These are phyloP conservation scores for Fusarium irregulare DNA, from an alignment of 2,329 filamentous ascomycete genomes.

Conservation along the genomic window DNA sequence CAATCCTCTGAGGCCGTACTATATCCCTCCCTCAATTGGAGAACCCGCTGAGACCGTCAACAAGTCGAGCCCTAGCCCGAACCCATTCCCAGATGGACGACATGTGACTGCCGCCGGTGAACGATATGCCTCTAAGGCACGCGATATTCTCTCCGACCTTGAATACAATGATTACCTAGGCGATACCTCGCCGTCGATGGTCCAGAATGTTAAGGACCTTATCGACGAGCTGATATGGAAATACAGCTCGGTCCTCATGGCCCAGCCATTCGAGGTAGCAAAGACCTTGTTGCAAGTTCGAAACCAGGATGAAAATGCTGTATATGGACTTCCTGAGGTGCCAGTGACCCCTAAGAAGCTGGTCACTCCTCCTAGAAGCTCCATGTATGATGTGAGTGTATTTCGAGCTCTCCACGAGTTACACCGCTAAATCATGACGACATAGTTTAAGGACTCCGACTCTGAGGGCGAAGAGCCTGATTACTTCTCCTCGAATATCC, in stretches of 20 bases:
- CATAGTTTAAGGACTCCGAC: conserved; percentile 65
- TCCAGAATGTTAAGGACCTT: conserved; percentile 79
- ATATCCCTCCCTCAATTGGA: conserved; percentile 70
- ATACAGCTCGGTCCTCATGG: conserved; percentile 87
- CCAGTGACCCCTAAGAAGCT: conserved; percentile 46
- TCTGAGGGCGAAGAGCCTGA: conserved; percentile 81
- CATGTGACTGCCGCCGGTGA: conserved; percentile 54
- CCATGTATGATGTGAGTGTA: conserved; percentile 52
- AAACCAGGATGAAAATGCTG: conserved; percentile 63
- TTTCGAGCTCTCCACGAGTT: conserved; percentile 3
- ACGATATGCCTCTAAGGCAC: conserved; percentile 67
- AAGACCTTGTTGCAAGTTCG: conserved; percentile 90
- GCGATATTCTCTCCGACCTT: conserved; percentile 88
- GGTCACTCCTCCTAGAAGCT: conserved; percentile 49
- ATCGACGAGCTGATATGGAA: conserved; percentile 91
- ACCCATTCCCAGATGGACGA: conserved; percentile 57
- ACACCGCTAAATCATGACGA: conserved; percentile 42
- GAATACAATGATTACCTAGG: conserved; percentile 91
- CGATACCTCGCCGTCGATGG: conserved; percentile 78
- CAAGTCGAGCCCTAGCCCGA: conserved; percentile 55
- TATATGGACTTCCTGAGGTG: conserved; percentile 39
- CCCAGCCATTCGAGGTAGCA: conserved; percentile 96
- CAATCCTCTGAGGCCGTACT: conserved; percentile 77
- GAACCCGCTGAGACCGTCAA: conserved; percentile 53
- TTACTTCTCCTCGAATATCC: conserved; percentile 80